Evolutionary conservation across 805 yeast species (phyloP), one percentile per base, ranked within the genome.

Genomic region (Debaryomyces hansenii): DNA sequence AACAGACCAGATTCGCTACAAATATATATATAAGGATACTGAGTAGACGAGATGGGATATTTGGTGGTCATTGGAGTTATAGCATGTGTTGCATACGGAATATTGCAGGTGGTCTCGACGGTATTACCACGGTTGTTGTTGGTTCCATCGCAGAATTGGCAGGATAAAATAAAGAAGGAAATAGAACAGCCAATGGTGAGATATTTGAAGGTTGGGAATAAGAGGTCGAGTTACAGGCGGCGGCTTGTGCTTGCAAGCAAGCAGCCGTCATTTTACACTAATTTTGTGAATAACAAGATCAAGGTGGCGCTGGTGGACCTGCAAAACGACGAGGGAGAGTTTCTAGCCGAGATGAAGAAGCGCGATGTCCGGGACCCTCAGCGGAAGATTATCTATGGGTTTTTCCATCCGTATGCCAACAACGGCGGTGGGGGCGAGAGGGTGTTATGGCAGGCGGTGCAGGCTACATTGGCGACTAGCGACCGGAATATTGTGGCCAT

Each of bases 371-470:
- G 58, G 2, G 79, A 75, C 54, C 63, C 68, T 1, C 47, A 53
- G 12, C 59, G 87, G 21, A 63, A 58, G 35, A 54, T 74, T 8
- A 64, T 89, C 9, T 85, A 73, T 61, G 99, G 98, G 5, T 91
- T 87, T 59, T 90, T 94, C 71, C 99, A 94, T 67, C 99, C 99
- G 0, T 87, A 85, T 57, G 90, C 97, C 52, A 88, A 87, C 62
- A 95, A 96, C 34, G 96, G 96, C 39, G 99, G 99, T 15, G 99
- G 99, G 27, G 99, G 99, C 20, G 99, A 94, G 62, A 80, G 92
- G 46, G 99, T 94, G 0, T 71, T 94, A 35, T 94, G 99, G 99
- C 90, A 88, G 45, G 96, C 97, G 0, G 88, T 92, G 5, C 77
- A 80, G 54, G 76, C 84, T 28, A 87, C 96, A 0, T 69, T 91